Conservation (phyloP, 805 yeast species). For the Kluyveromyces lactis region DNA sequence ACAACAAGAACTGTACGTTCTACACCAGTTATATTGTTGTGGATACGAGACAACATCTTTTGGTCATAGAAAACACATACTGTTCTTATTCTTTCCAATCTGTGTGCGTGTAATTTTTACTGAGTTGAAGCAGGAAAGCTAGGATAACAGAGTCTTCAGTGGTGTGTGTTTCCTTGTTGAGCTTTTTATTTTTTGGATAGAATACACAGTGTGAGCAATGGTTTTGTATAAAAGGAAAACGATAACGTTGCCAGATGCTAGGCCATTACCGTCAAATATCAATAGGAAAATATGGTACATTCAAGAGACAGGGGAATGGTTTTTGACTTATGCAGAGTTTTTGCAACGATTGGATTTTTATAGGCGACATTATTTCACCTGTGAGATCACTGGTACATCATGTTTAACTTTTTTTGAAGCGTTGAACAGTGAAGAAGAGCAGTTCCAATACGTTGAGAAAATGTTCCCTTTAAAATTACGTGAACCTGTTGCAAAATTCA, state of each 20-base stretch:
- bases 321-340: constrained; percentile 66
- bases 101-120: too few relatives aligned
- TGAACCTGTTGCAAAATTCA: constrained; percentile 80
- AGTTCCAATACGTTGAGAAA: constrained; percentile 57
- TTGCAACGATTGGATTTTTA: constrained; percentile 65
- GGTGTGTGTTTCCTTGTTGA: too few relatives aligned
- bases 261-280: constrained; percentile 46
- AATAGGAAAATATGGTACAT: constrained; percentile 70
- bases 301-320: constrained; percentile 86
- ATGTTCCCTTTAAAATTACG: constrained; percentile 86
- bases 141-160: too few relatives aligned
- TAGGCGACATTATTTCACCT: constrained; percentile 70
- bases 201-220: constrained; percentile 33
- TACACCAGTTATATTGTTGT: too few relatives aligned
- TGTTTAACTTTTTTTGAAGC: constrained; percentile 90
- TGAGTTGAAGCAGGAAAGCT: too few relatives aligned
- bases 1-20: too few relatives aligned
- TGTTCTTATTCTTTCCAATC: too few relatives aligned
- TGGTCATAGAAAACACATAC: too few relatives aligned
- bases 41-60: too few relatives aligned
- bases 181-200: too few relatives aligned
- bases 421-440: constrained; percentile 59
- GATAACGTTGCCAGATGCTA: constrained; percentile 51
- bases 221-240: constrained; percentile 71
- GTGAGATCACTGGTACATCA: constrained; percentile 93